These are phyloP conservation scores for Kurtzmaniella quercitrusa DNA, from an alignment of 1,139 yeast genomes.

Conservation along the genomic window DNA sequence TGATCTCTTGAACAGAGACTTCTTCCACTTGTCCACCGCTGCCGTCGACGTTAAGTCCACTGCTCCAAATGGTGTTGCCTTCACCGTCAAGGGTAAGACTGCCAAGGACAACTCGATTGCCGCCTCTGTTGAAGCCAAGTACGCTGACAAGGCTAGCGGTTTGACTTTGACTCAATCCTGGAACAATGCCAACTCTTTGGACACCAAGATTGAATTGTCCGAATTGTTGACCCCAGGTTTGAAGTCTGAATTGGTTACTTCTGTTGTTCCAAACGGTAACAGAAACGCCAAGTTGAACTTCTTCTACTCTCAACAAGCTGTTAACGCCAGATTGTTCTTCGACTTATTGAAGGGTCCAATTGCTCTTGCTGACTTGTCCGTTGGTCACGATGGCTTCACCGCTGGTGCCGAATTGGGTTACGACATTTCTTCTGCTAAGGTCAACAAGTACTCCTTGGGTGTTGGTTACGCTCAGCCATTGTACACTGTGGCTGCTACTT, in stretches of 20 bases:
- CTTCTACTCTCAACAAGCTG: constrained; percentile 88
- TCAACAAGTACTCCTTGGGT: constrained; percentile 92
- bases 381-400: constrained; percentile 94
- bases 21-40: constrained; percentile 87
- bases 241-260: constrained; percentile 87
- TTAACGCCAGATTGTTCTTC: constrained; percentile 92
- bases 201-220: constrained; percentile 89
- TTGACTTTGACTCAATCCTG: constrained; percentile 95
- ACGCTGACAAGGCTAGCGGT: constrained; percentile 90
- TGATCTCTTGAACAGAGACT: constrained; percentile 86
- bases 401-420: constrained; percentile 98
- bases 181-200: constrained; percentile 90
- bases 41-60: constrained; percentile 85
- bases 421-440: constrained; percentile 88
- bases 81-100: constrained; percentile 92
- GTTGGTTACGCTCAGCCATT: constrained; percentile 88
- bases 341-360: constrained; percentile 94
- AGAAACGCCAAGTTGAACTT: constrained; percentile 89
- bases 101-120: constrained; percentile 78
- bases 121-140: constrained; percentile 89
- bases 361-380: constrained; percentile 90
- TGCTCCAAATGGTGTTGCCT: constrained; percentile 95
- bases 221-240: constrained; percentile 94
- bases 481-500: constrained; percentile 85
- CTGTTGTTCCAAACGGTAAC: constrained; percentile 82